Evolutionary conservation across 2,329 filamentous ascomycete species (phyloP), one percentile per base, ranked within the genome.

Genomic region (Aulographum hederae): DNA sequence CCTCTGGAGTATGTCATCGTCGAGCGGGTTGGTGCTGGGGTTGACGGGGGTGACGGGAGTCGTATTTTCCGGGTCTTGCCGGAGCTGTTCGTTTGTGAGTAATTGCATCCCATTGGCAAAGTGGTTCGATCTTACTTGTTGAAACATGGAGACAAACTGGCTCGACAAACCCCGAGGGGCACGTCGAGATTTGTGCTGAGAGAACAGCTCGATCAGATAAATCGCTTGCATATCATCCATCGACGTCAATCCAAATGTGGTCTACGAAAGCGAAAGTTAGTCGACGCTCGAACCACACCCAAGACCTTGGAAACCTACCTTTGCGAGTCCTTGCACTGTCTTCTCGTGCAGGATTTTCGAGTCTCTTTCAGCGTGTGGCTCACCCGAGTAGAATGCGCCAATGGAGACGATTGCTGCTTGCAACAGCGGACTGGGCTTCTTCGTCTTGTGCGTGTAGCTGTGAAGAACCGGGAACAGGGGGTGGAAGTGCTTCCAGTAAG

Each of bases 401-500:
- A 60, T 46, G 4, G 57, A 52, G 26, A 60, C 42, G 44, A 61
- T 56, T n/a, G 56, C 50, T 16, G 56, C 54, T 26, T 44, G 47
- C n/a, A 61, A 46, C 40, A 62, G 47, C 10, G 57, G 57, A n/a
- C 54, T 48, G n/a, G 44, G 39, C 28, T 36, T 41, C 34, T 48
- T 32, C 36, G 47, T 28, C 32, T 45, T 39, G 46, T 54, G 54
- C 30, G 53, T 51, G 42, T n/a, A n/a, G n/a, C 46, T 51, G 46
- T 60, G 55, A 37, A 61, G 37, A 35, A 61, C 35, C 34, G 58
- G 56, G 45, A 54, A 58, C 39, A 48, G 39, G 39, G 57, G 53
- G 46, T 61, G 56, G 41, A 59, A 52, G 39, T 47, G 45, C 38
- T 46, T 51, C 57, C 57, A 61, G 46, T 53, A 62, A 41, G 52